Evolutionary conservation across 306 rosid genomes (phyloP).

Genomic region (Bauhinia variegata): DNA sequence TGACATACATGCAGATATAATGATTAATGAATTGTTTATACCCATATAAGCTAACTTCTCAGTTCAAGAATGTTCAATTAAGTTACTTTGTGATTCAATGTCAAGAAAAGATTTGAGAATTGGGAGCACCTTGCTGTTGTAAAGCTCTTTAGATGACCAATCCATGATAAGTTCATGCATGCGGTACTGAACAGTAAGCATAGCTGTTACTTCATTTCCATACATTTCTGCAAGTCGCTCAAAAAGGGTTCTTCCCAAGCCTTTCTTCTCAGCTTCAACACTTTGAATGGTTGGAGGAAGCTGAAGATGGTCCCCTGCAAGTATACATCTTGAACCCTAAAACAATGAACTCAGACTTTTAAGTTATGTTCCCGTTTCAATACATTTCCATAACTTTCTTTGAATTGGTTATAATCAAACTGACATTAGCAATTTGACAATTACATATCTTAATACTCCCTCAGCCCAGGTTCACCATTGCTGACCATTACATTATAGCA

Average conservation of each 20-base stretch:
- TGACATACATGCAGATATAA: conserved; percentile 19
- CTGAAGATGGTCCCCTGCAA: conserved; percentile 99
- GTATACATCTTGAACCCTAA: conserved; percentile 97
- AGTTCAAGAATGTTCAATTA: conserved; percentile 26
- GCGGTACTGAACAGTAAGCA: conserved; percentile 97
- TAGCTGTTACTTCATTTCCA: conserved; percentile 76
- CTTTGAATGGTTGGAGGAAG: conserved; percentile 99
- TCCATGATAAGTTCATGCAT: conserved; percentile 95
- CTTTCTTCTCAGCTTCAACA: conserved; percentile 98
- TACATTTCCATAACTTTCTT: neutral
- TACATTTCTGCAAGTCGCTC: conserved; percentile 90
- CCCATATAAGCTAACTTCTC: conserved; percentile 23
- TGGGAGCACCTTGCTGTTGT: conserved; percentile 81
- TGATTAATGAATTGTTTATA: conserved; percentile 10
- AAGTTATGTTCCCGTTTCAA: too few species aligned
- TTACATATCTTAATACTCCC: conserved; percentile 10
- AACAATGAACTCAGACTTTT: conserved; percentile 49
- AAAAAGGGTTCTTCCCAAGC: conserved; percentile 91
- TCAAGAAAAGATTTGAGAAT: conserved; percentile 41
- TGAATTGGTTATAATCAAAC: conserved; percentile 33
- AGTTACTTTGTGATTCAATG: conserved; percentile 22
- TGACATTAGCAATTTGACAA: conserved; percentile 7
- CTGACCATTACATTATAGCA: neutral
- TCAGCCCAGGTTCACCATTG: conserved; percentile 5
- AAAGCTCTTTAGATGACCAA: conserved; percentile 98